Percentiles rank a stretch among this genome's conserved stretches.
Evolutionary conservation across 345 rosid genomes (phyloP).

Genomic region (Lagerstroemia speciosa): DNA sequence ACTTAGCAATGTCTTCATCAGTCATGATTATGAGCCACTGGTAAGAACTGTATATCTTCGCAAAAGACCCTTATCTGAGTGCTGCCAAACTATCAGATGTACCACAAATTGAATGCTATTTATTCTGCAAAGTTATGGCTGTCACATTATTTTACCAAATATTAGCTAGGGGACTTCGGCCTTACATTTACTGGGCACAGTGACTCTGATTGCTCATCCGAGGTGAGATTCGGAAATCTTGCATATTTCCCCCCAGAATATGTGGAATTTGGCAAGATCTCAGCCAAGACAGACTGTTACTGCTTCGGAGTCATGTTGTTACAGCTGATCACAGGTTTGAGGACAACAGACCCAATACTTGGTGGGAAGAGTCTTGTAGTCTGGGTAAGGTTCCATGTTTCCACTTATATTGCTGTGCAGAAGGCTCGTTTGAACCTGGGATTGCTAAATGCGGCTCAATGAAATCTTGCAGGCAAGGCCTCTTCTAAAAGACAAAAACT

Average conservation of each 20-base stretch:
- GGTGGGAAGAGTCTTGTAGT: constrained; percentile 58
- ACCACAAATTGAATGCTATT: too few species aligned
- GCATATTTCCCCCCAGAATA: constrained; percentile 63
- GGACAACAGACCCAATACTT: constrained; percentile 46
- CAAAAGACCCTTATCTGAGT: not conserved
- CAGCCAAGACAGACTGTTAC: constrained; percentile 57
- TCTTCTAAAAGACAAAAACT: constrained; percentile 45
- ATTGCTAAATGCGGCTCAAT: not conserved
- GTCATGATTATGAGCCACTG: constrained; percentile 46
- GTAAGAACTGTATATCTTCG: constrained; percentile 20
- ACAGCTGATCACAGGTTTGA: constrained; percentile 54
- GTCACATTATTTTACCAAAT: not conserved
- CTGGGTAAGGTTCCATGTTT: constrained; percentile 32
- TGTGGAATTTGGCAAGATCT: constrained; percentile 50
- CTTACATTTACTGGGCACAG: constrained; percentile 38
- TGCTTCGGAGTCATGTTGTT: constrained; percentile 54
- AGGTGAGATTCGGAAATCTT: constrained; percentile 41
- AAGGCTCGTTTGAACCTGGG: not conserved
- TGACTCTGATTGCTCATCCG: constrained; percentile 36
- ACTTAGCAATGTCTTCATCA: constrained; percentile 54
- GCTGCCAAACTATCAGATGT: too few species aligned
- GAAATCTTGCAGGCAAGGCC: constrained; percentile 47
- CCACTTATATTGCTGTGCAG: not conserved
- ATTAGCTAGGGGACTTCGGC: constrained; percentile 60
- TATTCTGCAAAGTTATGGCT: not conserved